A percentile compares a stretch with the other conserved stretches of the same genome.
These are phyloP conservation scores for Naganishia antarctica DNA, from an alignment of 768 basidiomycete genomes.

Conservation along the genomic window DNA sequence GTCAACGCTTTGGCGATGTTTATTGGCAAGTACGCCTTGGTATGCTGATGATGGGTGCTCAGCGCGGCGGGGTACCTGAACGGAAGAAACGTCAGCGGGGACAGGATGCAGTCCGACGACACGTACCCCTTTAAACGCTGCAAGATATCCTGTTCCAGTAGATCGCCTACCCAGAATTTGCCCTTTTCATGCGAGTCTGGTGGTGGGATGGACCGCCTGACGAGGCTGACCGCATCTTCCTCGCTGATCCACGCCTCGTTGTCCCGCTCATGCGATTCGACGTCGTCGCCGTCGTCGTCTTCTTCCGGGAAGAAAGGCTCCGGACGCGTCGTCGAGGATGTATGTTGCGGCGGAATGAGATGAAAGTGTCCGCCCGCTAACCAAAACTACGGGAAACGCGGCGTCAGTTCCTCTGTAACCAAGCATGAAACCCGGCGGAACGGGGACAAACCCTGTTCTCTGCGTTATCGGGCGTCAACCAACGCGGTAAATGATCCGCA, in stretches of 20 bases:
- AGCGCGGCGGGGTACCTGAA: conserved; percentile 67
- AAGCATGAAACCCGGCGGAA: background rate
- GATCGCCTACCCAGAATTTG: conserved; percentile 44
- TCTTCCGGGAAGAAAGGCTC: conserved; percentile 21
- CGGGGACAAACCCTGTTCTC: conserved; percentile 75
- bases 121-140: conserved; percentile 55
- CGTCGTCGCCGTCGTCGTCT: background rate
- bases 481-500: conserved; percentile 76
- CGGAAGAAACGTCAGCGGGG: background rate
- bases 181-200: too few species aligned
- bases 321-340: conserved; percentile 60
- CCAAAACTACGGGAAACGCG: conserved; percentile 57
- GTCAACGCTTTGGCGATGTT: conserved; percentile 72
- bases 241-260: conserved; percentile 56
- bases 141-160: conserved; percentile 66
- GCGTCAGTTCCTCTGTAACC: too few species aligned
- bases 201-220: too few species aligned
- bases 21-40: conserved; percentile 71
- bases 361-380: conserved; percentile 76
- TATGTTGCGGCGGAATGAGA: conserved; percentile 72
- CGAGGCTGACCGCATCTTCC: conserved; percentile 59
- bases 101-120: background rate
- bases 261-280: background rate
- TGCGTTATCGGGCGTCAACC: conserved; percentile 87
- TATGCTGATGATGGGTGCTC: conserved; percentile 64